Evolutionary conservation across 164 flowering plant species (phyloP).

Genomic region (Saururus chinensis): DNA sequence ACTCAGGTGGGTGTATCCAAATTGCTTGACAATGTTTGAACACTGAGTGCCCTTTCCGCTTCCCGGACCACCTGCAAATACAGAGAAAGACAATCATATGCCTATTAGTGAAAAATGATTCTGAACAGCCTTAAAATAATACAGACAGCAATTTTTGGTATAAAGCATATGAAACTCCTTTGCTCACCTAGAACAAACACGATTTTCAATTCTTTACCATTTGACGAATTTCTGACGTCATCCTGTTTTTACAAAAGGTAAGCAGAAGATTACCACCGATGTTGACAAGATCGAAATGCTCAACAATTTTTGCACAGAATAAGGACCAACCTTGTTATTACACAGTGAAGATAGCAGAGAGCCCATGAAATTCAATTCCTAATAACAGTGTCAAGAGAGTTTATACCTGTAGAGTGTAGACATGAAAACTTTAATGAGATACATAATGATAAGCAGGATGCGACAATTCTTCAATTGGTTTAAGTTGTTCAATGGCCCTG

Average conservation of each 20-base stretch:
- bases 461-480: too few species aligned
- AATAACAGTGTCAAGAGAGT: background rate
- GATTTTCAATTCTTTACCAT: background rate
- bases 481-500: too few species aligned
- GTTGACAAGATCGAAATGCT: too few species aligned
- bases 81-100: too few species aligned
- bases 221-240: background rate
- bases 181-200: background rate
- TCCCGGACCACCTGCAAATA: conserved; percentile 82
- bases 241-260: background rate
- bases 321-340: background rate
- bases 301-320: background rate
- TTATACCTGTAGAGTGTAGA: too few species aligned
- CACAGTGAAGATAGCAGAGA: background rate
- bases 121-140: too few species aligned
- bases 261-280: background rate
- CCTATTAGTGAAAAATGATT: too few species aligned
- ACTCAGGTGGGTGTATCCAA: conserved; percentile 94
- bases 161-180: background rate
- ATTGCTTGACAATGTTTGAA: conserved; percentile 68
- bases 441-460: too few species aligned
- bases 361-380: background rate
- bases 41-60: conserved; percentile 98
- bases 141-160: background rate
- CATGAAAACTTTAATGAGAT: too few species aligned